A percentile compares a stretch with the other conserved stretches of the same genome.
Conservation (phyloP, 1,284 basidiomycete species). For the Xanthoconium separans region DNA sequence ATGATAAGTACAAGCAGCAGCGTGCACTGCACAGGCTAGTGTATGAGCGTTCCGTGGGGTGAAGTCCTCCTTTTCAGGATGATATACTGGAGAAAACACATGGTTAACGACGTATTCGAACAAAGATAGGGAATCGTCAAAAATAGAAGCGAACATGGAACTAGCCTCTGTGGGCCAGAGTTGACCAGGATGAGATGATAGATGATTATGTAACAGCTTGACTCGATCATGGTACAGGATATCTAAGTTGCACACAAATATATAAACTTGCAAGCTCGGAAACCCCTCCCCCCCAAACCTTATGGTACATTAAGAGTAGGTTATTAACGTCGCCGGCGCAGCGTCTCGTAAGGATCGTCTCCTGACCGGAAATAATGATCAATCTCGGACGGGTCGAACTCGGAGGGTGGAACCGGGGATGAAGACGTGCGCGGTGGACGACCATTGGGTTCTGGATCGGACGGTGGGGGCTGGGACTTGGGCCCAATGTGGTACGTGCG, state of each 20-base stretch:
- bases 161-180: no score
- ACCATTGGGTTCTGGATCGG: constrained; percentile 6
- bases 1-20: background rate
- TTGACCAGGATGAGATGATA: no score
- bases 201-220: no score
- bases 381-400: constrained; percentile 75
- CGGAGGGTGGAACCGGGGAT: constrained; percentile 47
- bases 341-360: constrained; percentile 36
- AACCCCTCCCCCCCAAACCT: no score
- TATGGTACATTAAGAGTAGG: no score
- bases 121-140: background rate
- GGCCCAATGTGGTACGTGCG: constrained; percentile 69
- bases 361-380: constrained; percentile 69
- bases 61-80: background rate
- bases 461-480: constrained; percentile 10
- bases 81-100: background rate
- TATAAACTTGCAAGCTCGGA: no score
- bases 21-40: background rate
- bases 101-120: background rate
- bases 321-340: constrained; percentile 18
- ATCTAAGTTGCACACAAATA: no score
- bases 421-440: constrained; percentile 18
- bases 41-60: background rate
- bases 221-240: no score
- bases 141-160: background rate